Base-by-base conservation (phyloP, 805 yeast species). In the Phaffomyces antillensis region DNA sequence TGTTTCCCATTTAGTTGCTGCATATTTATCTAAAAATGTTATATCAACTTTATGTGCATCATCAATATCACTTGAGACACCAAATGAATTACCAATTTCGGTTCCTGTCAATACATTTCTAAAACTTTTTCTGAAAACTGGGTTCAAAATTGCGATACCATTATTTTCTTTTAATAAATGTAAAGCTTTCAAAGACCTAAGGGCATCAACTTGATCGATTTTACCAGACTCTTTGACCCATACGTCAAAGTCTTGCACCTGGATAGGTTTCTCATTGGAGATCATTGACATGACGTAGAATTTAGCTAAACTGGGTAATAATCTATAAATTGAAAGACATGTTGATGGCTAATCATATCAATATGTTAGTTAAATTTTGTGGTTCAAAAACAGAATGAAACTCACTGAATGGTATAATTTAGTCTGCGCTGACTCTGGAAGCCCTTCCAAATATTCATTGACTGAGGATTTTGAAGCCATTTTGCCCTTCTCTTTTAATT, bases 1-100 rank as follows among this genome's bases (percentile, higher is more conserved):
- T 8, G 87, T 79, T 61, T 93, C 99, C 99, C 99, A 93, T 59
- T 85, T 88, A 39, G 74, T 76, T 7, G 88, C 75, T 13, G 96
- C 95, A 64, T 88, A 90, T 35, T 71, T 70, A 53, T 87, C 95
- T 40, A 91, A 68, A 55, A 82, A 83, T 33, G 72, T 74, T n/a
- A 80, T 64, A 39, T 77, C 80, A 5, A 85, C 83, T 28, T 67
- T 67, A 44, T 76, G 75, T 38, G 77, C 74, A 49, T 80, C 81
- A 9, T 71, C 70, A 34, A 73, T 67, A 18, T 76, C 75, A 43
- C 79, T 75, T 32, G 86, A 73, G 38, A 77, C 79, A n/a, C 95
- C 96, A 68, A 87, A 86, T 3, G 95, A 81, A 56, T 76, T 75
- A 41, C 79, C 70, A 6, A 77, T 66, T 38, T 73, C 73, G 15